These are phyloP conservation scores for Cryptococcus hybrid DNA, from an alignment of 1,284 basidiomycete genomes.

Conservation along the genomic window DNA sequence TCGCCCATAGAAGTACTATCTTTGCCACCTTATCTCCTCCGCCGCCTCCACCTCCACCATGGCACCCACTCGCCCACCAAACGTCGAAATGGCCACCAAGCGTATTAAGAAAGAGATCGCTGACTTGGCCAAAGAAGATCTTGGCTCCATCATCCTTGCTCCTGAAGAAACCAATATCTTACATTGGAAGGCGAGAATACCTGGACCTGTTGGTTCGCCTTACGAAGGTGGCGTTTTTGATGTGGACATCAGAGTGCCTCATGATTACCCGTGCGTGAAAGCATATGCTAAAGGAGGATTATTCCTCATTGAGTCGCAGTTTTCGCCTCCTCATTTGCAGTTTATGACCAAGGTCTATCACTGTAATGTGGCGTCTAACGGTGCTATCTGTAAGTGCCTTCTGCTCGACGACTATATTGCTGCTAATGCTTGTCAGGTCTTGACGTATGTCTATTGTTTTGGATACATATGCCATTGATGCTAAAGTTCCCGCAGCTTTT, in stretches of 20 bases:
- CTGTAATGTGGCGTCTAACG: conserved; percentile 78
- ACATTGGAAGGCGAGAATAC: conserved; percentile 68
- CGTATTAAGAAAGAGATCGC: conserved; percentile 84
- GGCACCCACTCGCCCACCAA: conserved; percentile 5
- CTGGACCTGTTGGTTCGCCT: conserved; percentile 77
- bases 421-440: conserved; percentile 27
- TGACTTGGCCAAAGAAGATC: conserved; percentile 78
- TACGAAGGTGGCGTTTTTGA: conserved; percentile 86
- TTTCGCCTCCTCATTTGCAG: conserved; percentile 73
- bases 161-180: conserved; percentile 61
- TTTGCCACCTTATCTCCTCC: neutral
- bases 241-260: conserved; percentile 66
- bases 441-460: conserved; percentile 32
- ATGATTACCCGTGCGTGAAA: conserved; percentile 75
- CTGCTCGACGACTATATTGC: neutral
- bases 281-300: too few relatives aligned
- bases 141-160: conserved; percentile 68
- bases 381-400: conserved; percentile 48
- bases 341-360: conserved; percentile 88
- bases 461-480: neutral
- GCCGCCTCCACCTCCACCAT: neutral
- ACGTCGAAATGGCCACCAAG: conserved; percentile 70
- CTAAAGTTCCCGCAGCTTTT: conserved; percentile 61
- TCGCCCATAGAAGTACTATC: too few relatives aligned
- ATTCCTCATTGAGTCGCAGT: conserved; percentile 54